Percentiles rank a stretch among this genome's conserved stretches.
phyloP scores from a whole-genome alignment of 164 flowering plant species.

The Santalum album region DNA sequence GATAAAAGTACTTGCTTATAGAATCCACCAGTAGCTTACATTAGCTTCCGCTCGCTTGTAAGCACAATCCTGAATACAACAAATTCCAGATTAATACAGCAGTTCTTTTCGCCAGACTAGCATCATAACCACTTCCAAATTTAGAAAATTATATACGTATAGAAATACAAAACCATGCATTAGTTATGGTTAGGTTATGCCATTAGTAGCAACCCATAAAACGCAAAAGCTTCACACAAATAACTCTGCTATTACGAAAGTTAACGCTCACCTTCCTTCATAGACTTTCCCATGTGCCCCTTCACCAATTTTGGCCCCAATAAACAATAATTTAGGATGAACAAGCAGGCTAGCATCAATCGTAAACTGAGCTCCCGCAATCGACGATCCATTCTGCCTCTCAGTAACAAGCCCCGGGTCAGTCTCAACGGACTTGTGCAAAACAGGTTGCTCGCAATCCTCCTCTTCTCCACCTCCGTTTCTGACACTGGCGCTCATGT shows the following conservation, averaged over 20 bases:
- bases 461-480: slow-evolving; percentile 20
- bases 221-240: background rate
- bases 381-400: slow-evolving; percentile 29
- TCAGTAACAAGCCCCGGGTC: slow-evolving; percentile 4
- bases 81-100: background rate
- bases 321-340: slow-evolving; percentile 63
- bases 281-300: slow-evolving; percentile 96
- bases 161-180: background rate
- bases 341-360: slow-evolving; percentile 63
- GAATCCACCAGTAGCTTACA: background rate
- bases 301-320: slow-evolving; percentile 79
- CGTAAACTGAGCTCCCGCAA: slow-evolving; percentile 18
- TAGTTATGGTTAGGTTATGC: background rate
- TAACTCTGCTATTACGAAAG: background rate
- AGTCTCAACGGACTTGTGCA: slow-evolving; percentile 13
- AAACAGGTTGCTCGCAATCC: slow-evolving; percentile 10
- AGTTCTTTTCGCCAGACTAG: too few species aligned
- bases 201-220: background rate
- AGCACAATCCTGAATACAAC: slow-evolving; percentile 1
- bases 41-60: background rate
- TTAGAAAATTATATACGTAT: background rate
- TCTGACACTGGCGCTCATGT: slow-evolving; percentile 40
- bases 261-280: slow-evolving; percentile 67
- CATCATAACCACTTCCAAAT: too few species aligned
- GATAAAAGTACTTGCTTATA: background rate